Percentiles rank a stretch among this genome's conserved stretches.
phyloP scores from a whole-genome alignment of 306 rosid genomes.

The Sesbania bispinosa region DNA sequence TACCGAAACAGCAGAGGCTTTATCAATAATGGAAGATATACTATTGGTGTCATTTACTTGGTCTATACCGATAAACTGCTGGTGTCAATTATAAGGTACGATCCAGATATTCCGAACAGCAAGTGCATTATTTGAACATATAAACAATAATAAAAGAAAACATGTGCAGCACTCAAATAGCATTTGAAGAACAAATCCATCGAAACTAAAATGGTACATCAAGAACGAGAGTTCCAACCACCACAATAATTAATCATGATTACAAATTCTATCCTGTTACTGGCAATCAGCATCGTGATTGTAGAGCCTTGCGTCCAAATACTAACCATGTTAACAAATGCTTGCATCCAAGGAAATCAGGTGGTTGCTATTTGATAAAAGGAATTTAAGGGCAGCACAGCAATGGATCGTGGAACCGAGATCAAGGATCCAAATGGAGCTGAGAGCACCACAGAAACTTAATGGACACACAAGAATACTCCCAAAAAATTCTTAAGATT shows the following conservation, averaged over 20 bases:
- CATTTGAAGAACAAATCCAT: background rate
- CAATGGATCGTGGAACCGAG: background rate
- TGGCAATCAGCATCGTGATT: background rate
- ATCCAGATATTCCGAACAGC: conserved; percentile 5
- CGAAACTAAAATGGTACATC: background rate
- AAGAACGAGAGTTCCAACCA: background rate
- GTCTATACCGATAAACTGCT: background rate
- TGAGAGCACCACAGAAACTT: background rate
- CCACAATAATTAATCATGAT: background rate
- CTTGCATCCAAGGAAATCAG: conserved; percentile 9
- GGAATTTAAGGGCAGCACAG: conserved; percentile 1
- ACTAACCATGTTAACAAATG: background rate
- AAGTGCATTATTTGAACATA: conserved; percentile 19
- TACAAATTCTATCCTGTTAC: background rate
- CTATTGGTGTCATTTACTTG: background rate
- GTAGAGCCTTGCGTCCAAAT: background rate
- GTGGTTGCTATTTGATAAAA: background rate
- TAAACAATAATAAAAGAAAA: background rate
- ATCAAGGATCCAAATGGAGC: background rate
- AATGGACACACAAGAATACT: conserved; percentile 7
- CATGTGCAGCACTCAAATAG: background rate
- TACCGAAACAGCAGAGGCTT: background rate
- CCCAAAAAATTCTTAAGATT: conserved; percentile 33
- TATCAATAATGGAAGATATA: background rate
- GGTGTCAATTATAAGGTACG: background rate